Conservation (phyloP, 257 asterid genomes). For the Nicotiana attenuata region DNA sequence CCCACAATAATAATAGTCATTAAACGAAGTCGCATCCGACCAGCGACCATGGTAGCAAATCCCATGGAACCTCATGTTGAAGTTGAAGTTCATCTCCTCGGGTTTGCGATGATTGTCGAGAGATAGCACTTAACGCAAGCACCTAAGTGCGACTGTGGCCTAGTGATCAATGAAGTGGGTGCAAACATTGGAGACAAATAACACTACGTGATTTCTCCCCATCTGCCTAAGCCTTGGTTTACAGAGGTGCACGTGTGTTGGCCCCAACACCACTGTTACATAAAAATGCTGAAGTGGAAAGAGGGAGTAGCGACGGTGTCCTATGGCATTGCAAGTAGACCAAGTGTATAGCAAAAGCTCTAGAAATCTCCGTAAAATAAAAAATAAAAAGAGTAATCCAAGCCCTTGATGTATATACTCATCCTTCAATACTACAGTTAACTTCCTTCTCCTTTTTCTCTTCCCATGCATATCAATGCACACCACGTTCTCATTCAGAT, state of each 20-base stretch:
- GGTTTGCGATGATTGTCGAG: neutral
- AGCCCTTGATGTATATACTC: neutral
- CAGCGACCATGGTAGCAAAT: neutral
- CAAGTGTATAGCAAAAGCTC: neutral
- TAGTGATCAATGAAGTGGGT: too few species aligned
- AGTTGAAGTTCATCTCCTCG: neutral
- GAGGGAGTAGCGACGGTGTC: neutral
- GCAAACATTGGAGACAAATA: too few species aligned
- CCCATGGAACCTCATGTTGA: too few species aligned
- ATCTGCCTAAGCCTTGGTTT: too few species aligned
- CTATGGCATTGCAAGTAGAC: neutral
- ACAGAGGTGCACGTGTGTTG: too few species aligned
- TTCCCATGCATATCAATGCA: neutral
- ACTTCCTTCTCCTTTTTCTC: neutral
- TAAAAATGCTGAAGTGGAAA: neutral
- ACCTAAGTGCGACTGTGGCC: too few species aligned
- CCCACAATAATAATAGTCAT: neutral
- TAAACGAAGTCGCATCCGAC: neutral
- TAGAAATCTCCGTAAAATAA: too few species aligned
- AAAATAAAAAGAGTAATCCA: neutral
- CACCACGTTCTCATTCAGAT: neutral
- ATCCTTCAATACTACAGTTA: neutral
- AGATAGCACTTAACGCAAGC: too few species aligned
- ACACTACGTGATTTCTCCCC: too few species aligned
- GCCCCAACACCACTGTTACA: too few species aligned